Percentiles rank a stretch among this genome's conserved stretches.
These are phyloP conservation scores for Cucurbita pepo DNA, from an alignment of 306 rosid species.

Conservation along the genomic window DNA sequence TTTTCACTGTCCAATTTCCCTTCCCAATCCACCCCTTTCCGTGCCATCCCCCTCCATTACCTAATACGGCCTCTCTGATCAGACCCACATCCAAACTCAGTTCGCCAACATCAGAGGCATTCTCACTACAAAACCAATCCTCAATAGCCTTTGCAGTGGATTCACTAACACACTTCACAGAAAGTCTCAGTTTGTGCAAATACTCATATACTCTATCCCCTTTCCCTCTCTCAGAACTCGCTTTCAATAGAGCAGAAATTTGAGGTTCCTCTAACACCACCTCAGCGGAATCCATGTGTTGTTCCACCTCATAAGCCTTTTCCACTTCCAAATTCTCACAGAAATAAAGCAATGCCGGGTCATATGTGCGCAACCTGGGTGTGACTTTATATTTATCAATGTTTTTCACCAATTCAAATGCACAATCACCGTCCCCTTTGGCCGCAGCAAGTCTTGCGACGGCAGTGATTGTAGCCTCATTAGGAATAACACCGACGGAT, in stretches of 20 bases:
- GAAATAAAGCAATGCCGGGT: constrained; percentile 53
- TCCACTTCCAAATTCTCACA: constrained; percentile 48
- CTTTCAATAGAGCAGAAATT: constrained; percentile 49
- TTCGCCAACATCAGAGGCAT: constrained; percentile 37
- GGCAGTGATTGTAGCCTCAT: constrained; percentile 70
- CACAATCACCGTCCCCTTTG: constrained; percentile 39
- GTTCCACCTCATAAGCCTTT: constrained; percentile 69
- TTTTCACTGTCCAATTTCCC: constrained; percentile 54
- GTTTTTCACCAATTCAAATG: constrained; percentile 44
- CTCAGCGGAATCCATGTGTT: constrained; percentile 33
- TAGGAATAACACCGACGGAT: constrained; percentile 26
- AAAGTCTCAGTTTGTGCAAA: constrained; percentile 55
- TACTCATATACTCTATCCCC: constrained; percentile 55
- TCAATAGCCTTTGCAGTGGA: constrained; percentile 38
- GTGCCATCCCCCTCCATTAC: constrained; percentile 93
- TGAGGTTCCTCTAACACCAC: constrained; percentile 53
- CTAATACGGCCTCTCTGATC: constrained; percentile 29
- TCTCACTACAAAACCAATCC: constrained; percentile 49
- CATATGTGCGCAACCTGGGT: constrained; percentile 59
- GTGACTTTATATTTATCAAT: constrained; percentile 20
- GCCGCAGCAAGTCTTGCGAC: constrained; percentile 63
- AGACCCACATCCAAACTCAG: constrained; percentile 17
- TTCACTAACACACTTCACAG: constrained; percentile 41
- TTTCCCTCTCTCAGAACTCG: constrained; percentile 34
- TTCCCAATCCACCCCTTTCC: constrained; percentile 80